Evolutionary conservation across 169 alveolate genomes (phyloP), one percentile per base, ranked within the genome.

Genomic region (Plasmodium cynomolgi): DNA sequence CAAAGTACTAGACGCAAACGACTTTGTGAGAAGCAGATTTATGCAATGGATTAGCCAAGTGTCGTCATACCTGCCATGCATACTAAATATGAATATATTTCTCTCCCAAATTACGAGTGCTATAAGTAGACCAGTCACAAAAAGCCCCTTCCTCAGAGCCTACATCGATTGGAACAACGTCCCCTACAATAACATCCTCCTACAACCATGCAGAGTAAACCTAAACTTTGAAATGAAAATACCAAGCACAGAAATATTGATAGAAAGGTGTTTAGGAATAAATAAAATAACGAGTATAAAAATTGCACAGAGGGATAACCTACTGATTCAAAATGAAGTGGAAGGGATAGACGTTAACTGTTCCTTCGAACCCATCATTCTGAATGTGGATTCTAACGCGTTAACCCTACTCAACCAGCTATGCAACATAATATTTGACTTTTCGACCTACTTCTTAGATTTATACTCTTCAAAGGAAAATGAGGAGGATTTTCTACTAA

Each of bases 111-210:
- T 90, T 29, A 90, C 94, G 11, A 90, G 94, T 41, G 94, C 84
- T 9, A 79, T 90, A 29, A 41, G 68, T n/a, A 90, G 83, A 81
- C 94, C 94, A 15, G 94, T 90, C 15, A 68, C 94, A 44, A 90
- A 37, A 68, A 90, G 34, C 54, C 85, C 94, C n/a, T 90, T 90
- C 34, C 72, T 90, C 44, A 79, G 83, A 50, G 94, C 94, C 26
- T 90, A 90, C 74, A 90, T 90, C 50, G 94, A 90, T 68, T 90
- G 94, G 94, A 90, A 90, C 75, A 90, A 81, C 37, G 79, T 90
- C 1, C 91, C 94, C 23, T 81, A 90, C 73, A 79, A 74, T 81
- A 90, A 81, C 77, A 90, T 90, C 33, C 74, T 90, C 33, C 54
- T 90, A 29, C 94, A 90, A 44, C 94, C 94, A 33, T 90, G 90